Conservation (phyloP, 306 rosid genomes). For the Carpinus fangiana region DNA sequence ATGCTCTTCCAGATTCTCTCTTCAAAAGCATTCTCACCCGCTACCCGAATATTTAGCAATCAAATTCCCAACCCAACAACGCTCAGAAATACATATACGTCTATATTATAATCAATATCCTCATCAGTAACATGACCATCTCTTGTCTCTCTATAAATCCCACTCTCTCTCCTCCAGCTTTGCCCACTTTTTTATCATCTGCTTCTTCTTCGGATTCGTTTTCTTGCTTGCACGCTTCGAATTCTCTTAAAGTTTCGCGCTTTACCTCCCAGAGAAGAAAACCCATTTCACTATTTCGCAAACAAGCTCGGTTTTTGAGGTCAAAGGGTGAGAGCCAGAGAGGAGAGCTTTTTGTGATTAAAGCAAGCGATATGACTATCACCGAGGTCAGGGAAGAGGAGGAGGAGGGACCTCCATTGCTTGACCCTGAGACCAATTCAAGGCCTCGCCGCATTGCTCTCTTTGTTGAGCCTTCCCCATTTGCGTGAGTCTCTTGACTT, state of each 20-base stretch:
- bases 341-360: conserved; percentile 28
- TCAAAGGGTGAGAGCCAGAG: conserved; percentile 23
- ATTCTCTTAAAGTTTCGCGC: conserved; percentile 28
- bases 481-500: conserved; percentile 63
- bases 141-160: conserved; percentile 67
- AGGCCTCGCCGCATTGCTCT: conserved; percentile 95
- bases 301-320: conserved; percentile 25
- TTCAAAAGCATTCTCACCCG: conserved; percentile 7
- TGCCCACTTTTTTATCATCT: conserved; percentile 17
- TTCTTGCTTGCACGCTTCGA: conserved; percentile 11
- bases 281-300: conserved; percentile 44
- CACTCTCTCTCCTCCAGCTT: conserved; percentile 55
- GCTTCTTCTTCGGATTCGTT: conserved; percentile 1
- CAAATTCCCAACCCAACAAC: background rate
- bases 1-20: conserved; percentile 28
- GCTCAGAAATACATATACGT: conserved; percentile 10
- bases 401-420: conserved; percentile 67
- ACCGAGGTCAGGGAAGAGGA: conserved; percentile 57
- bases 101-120: conserved; percentile 17
- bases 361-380: conserved; percentile 67
- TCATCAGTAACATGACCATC: conserved; percentile 44
- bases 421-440: conserved; percentile 57
- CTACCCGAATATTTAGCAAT: background rate
- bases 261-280: conserved; percentile 29
- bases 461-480: conserved; percentile 98